phyloP scores from a whole-genome alignment of 306 rosid genomes.

The Hippophae rhamnoides region DNA sequence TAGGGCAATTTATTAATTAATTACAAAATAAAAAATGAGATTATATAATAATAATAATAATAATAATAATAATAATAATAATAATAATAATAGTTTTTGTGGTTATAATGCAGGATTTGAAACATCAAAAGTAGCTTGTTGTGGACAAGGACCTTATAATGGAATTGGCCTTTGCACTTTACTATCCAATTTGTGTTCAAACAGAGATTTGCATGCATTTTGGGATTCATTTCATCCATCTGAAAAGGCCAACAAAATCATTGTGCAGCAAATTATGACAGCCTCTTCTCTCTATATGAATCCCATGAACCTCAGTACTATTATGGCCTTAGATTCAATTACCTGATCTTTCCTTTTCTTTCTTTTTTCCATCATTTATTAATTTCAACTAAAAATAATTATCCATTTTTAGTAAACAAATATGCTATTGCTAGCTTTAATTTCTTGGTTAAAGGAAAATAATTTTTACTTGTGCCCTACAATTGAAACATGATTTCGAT shows the following conservation, averaged over 20 bases:
- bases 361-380: neutral
- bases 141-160: constrained; percentile 82
- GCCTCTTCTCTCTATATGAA: constrained; percentile 47
- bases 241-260: constrained; percentile 48
- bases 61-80: neutral
- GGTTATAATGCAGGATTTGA: constrained; percentile 39
- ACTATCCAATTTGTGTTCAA: constrained; percentile 50
- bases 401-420: too few relatives aligned
- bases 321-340: constrained; percentile 38
- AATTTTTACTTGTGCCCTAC: too few relatives aligned
- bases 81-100: neutral
- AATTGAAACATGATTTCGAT: too few relatives aligned
- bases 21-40: neutral
- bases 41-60: neutral
- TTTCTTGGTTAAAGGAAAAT: too few relatives aligned
- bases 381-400: neutral
- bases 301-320: constrained; percentile 66
- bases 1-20: too few relatives aligned
- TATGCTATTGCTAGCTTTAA: neutral
- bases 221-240: constrained; percentile 83
- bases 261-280: constrained; percentile 39
- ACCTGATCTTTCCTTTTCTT: neutral
- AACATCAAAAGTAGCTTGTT: constrained; percentile 53
- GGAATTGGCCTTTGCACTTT: constrained; percentile 63
- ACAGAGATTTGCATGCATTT: constrained; percentile 46